phyloP scores from a whole-genome alignment of 345 rosid genomes.

The Rhizophora mangle region DNA sequence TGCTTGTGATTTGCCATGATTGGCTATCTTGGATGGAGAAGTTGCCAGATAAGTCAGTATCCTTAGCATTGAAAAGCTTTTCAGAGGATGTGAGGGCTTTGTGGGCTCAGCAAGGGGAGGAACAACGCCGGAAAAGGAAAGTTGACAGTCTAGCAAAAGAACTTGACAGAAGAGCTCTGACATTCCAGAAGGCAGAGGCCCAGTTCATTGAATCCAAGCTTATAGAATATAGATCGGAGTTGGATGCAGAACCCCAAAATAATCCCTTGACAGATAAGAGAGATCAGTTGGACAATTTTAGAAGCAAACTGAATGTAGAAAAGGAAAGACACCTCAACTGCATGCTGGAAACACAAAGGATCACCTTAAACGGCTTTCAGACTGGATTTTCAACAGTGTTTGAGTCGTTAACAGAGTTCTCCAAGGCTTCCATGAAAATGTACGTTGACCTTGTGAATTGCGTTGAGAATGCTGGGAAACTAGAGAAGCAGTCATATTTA shows the following conservation, averaged over 20 bases:
- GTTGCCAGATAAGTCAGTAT: slow-evolving; percentile 48
- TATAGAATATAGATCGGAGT: slow-evolving; percentile 32
- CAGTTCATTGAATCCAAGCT: slow-evolving; percentile 45
- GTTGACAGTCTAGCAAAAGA: slow-evolving; percentile 60
- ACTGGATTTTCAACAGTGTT: slow-evolving; percentile 49
- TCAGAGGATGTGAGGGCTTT: slow-evolving; percentile 51
- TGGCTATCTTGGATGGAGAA: slow-evolving; percentile 50
- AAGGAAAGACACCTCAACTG: slow-evolving; percentile 48
- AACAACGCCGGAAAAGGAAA: slow-evolving; percentile 60
- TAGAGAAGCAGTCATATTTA: slow-evolving; percentile 28
- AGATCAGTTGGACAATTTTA: slow-evolving; percentile 50
- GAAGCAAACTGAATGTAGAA: slow-evolving; percentile 46
- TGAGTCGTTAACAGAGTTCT: slow-evolving; percentile 47
- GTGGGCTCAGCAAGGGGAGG: slow-evolving; percentile 66
- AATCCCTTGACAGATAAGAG: slow-evolving; percentile 38
- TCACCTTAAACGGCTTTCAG: slow-evolving; percentile 53
- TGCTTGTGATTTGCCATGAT: slow-evolving; percentile 45
- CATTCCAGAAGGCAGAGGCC: slow-evolving; percentile 46
- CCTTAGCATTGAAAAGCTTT: slow-evolving; percentile 53
- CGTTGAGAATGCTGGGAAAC: slow-evolving; percentile 30
- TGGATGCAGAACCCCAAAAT: slow-evolving; percentile 18
- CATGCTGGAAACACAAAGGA: slow-evolving; percentile 56
- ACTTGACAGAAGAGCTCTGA: slow-evolving; percentile 45
- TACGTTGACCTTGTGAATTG: slow-evolving; percentile 41
- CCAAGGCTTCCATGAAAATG: slow-evolving; percentile 49